Evolutionary conservation across 148 eudicot species (phyloP), one percentile per base, ranked within the genome.

Genomic region (Cornus kousa): DNA sequence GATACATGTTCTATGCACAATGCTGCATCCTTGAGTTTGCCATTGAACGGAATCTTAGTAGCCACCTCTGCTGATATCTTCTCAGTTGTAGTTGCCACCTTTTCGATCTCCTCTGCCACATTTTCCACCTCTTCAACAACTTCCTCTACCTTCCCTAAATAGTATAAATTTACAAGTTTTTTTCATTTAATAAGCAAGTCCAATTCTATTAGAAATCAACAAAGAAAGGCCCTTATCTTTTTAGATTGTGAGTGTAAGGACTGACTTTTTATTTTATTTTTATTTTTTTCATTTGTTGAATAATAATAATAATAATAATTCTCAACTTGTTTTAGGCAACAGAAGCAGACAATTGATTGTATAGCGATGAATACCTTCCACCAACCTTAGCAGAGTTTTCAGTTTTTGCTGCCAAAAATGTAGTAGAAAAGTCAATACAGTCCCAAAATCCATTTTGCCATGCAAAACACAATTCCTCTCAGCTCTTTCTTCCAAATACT

Each of bases 101-200:
- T 89, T 33, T 88, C 93, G 37, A 92, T 87, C 75, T 81, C 86
- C 78, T 89, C 91, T n/a, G 89, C 92, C 79, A 68, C 90, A 71
- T 82, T 82, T 70, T 90, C 94, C 3, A 70, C 90, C 69, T 90
- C 97, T 77, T 86, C 77, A 46, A 86, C 79, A 17, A 82, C 83
- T 62, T 75, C 68, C 73, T 85, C 92, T 10, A 87, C 91, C 85
- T 90, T 85, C 4, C 89, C 96, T 88, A 78, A 59, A 9, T 14
- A 11, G 2, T 7, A 2, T 2, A 13, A 57, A 19, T 57, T 57
- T 0, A 57, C 62, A 14, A 57, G 17, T 55, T 55, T 55, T 1
- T n/a, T n/a, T n/a, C n/a, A n/a, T n/a, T n/a, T n/a, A n/a, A n/a
- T n/a, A n/a, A n/a, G n/a, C n/a, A n/a, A 28, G 28, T 28, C 28